Evolutionary conservation across 73 alveolate genomes (phyloP).

Genomic region (Paramecium octaurelia): DNA sequence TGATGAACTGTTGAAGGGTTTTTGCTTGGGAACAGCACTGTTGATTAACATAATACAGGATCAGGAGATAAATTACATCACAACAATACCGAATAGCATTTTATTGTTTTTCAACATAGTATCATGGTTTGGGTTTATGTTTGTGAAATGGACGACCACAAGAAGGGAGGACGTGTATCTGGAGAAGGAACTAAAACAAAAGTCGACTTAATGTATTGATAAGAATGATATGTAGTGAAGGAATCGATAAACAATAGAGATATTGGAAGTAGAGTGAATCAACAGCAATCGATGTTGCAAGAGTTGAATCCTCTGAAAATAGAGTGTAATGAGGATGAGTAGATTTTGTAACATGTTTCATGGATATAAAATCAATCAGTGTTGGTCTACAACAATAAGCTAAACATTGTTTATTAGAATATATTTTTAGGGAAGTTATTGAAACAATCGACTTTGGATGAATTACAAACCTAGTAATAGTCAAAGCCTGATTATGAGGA

Average conservation of each 20-base stretch:
- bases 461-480: background rate
- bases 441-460: background rate
- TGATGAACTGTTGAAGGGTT: background rate
- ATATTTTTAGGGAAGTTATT: background rate
- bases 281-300: background rate
- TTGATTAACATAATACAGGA: background rate
- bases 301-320: background rate
- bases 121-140: background rate
- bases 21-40: background rate
- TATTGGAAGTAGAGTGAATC: background rate
- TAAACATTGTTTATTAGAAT: background rate
- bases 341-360: background rate
- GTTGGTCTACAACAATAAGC: background rate
- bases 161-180: background rate
- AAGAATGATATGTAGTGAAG: background rate
- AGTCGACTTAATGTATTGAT: background rate
- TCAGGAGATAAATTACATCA: background rate
- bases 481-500: background rate
- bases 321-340: background rate
- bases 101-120: background rate
- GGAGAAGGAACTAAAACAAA: background rate
- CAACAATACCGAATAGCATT: background rate
- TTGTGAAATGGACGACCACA: background rate
- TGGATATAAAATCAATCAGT: conserved; percentile 20
- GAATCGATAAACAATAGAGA: background rate